Conservation (phyloP, 306 rosid species). For the Leucaena leucocephala region DNA sequence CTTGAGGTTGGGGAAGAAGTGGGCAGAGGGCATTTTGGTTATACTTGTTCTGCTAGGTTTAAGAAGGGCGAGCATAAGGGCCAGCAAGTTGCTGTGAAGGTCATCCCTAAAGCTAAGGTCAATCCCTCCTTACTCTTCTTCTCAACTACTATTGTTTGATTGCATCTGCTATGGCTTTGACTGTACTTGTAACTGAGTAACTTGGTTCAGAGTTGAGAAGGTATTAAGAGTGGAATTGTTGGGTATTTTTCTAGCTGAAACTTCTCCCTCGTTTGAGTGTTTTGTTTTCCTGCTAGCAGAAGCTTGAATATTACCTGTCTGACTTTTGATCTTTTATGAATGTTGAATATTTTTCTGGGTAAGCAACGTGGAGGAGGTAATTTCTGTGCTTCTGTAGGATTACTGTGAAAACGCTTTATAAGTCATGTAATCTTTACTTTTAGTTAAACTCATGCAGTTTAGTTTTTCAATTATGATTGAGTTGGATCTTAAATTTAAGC, state of each 20-base stretch:
- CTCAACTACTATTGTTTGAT: background rate
- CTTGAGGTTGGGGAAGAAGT: slow-evolving; percentile 91
- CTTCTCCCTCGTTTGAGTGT: background rate
- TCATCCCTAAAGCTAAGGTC: slow-evolving; percentile 94
- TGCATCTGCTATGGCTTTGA: background rate
- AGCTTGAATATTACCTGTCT: slow-evolving; percentile 17
- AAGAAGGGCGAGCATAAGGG: slow-evolving; percentile 95
- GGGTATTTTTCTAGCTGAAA: slow-evolving; percentile 4
- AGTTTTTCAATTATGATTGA: background rate
- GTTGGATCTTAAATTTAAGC: background rate
- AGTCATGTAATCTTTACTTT: background rate
- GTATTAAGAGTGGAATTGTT: slow-evolving; percentile 9
- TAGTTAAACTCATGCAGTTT: background rate
- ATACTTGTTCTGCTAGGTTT: slow-evolving; percentile 94
- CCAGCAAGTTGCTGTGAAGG: slow-evolving; percentile 90
- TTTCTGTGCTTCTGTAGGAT: background rate
- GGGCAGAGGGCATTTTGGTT: slow-evolving; percentile 99
- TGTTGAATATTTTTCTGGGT: slow-evolving; percentile 36
- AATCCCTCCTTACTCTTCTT: background rate
- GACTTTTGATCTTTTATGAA: slow-evolving; percentile 3
- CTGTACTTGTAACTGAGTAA: slow-evolving; percentile 3
- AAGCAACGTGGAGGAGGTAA: slow-evolving; percentile 15
- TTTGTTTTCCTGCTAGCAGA: slow-evolving; percentile 20
- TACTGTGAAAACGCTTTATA: background rate
- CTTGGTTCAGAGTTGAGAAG: slow-evolving; percentile 1